Conservation (phyloP, 192 early-diverging fungal genomes). For the Coemansia sp. region DNA sequence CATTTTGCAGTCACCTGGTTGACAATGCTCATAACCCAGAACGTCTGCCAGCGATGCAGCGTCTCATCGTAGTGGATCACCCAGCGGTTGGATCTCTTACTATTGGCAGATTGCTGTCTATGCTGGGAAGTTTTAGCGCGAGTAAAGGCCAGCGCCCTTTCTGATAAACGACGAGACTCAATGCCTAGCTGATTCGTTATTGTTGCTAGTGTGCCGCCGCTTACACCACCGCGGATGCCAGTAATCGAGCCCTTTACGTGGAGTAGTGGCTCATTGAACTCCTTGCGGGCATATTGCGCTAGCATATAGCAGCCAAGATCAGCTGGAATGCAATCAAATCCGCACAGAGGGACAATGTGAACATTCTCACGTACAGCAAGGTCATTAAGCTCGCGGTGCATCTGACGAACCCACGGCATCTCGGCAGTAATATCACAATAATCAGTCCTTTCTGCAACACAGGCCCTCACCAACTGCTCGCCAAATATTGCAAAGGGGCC, state of each 20-base stretch:
- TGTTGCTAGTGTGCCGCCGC: conserved; percentile 67
- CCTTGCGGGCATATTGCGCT: conserved; percentile 54
- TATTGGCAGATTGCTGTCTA: neutral
- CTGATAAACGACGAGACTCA: conserved; percentile 7
- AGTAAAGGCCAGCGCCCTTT: neutral
- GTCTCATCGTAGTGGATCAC: conserved; percentile 45
- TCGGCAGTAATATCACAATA: conserved; percentile 94
- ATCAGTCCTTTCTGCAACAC: conserved; percentile 60
- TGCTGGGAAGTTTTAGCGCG: neutral
- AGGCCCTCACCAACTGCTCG: conserved; percentile 56
- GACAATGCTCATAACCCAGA: conserved; percentile 48
- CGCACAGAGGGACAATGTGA: conserved; percentile 78
- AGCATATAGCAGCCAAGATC: conserved; percentile 82
- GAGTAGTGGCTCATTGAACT: conserved; percentile 53
- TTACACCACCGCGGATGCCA: conserved; percentile 56
- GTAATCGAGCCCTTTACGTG: conserved; percentile 65
- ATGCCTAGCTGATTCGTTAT: conserved; percentile 24
- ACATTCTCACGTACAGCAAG: conserved; percentile 63
- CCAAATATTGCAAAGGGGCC: conserved; percentile 80
- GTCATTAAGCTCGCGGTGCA: conserved; percentile 68
- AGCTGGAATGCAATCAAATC: conserved; percentile 90
- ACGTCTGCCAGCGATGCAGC: conserved; percentile 50
- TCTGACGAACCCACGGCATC: conserved; percentile 59
- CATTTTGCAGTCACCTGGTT: conserved; percentile 27
- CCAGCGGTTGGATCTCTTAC: conserved; percentile 12